Evolutionary conservation across 768 basidiomycete species (phyloP), one percentile per base, ranked within the genome.

Genomic region (Termitomyces sp.): DNA sequence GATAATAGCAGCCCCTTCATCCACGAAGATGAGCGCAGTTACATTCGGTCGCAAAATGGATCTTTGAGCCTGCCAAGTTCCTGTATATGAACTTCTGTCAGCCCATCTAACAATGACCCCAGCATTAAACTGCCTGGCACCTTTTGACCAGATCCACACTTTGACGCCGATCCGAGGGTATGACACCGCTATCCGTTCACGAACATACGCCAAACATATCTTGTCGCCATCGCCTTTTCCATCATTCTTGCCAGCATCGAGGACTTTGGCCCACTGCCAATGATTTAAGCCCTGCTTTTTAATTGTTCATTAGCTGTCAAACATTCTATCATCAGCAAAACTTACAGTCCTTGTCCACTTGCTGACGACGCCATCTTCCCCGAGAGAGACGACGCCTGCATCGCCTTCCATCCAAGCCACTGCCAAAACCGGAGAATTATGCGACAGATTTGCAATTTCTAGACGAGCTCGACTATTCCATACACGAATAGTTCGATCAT

Each of bases 41-140:
- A 88, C 84, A 54, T 86, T 84, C 60, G 80, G 82, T 53, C 86
- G 78, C 55, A 80, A 62, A 56, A 89, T 87, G 48, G 85, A 80
- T 54, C 86, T 77, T 58, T 88, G 85, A 1, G 77, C 69, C 59
- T 81, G 78, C 88, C 87, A 88, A 26, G 78, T 77, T 14, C 82
- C 86, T 87, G 59, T 32, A 54, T 5, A 9, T 20, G 28, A 56
- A 10, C 8, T 40, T 52, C 56, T 26, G 51, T 62, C 56, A 59
- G 57, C n/a, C 14, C 18, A 22, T 49, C 38, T 22, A 48, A 54
- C 49, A 40, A 50, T 54, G 28, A 24, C 22, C 26, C 10, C 22
- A 44, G 38, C 36, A 43, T 33, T 14, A 9, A 42, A n/a, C 30
- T 42, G 48, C 20, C 16, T 30, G 44, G 53, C 44, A 86, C 86